phyloP scores from a whole-genome alignment of 1,284 basidiomycete species.

The Ganoderma lucidum region DNA sequence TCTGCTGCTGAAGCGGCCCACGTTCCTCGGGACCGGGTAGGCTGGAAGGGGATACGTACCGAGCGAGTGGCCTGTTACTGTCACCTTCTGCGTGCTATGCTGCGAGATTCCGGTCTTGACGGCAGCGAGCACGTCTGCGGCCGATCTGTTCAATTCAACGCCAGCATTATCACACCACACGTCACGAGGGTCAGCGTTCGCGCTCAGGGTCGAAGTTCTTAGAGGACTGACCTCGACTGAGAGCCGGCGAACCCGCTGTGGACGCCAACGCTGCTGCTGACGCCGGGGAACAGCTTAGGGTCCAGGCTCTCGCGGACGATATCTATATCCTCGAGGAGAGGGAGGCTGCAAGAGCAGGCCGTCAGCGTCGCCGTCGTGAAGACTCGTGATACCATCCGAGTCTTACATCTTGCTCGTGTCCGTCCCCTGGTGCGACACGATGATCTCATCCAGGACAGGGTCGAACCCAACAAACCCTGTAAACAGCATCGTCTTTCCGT shows the following conservation, averaged over 20 bases:
- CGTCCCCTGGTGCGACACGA: constrained; percentile 64
- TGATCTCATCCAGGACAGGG: constrained; percentile 50
- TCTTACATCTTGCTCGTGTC: constrained; percentile 54
- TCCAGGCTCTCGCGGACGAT: constrained; percentile 40
- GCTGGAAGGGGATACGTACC: constrained; percentile 39
- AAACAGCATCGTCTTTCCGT: constrained; percentile 13
- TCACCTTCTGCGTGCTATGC: constrained; percentile 43
- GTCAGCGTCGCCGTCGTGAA: neutral
- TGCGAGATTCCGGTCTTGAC: constrained; percentile 43
- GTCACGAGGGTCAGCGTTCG: neutral
- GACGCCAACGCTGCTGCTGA: constrained; percentile 54
- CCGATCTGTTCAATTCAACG: constrained; percentile 38
- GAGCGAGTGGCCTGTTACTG: constrained; percentile 50
- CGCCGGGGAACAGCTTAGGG: constrained; percentile 60
- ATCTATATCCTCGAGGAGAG: constrained; percentile 44
- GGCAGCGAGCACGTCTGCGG: constrained; percentile 45
- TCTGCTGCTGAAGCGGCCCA: neutral
- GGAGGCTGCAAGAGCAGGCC: constrained; percentile 30
- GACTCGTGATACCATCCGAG: neutral
- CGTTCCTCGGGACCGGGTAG: neutral
- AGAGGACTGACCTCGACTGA: constrained; percentile 53
- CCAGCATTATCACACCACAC: neutral
- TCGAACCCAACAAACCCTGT: constrained; percentile 58
- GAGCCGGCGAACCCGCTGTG: constrained; percentile 64
- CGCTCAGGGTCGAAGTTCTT: neutral